Conservation (phyloP, 1,139 yeast species). For the Diutina neorugosa region DNA sequence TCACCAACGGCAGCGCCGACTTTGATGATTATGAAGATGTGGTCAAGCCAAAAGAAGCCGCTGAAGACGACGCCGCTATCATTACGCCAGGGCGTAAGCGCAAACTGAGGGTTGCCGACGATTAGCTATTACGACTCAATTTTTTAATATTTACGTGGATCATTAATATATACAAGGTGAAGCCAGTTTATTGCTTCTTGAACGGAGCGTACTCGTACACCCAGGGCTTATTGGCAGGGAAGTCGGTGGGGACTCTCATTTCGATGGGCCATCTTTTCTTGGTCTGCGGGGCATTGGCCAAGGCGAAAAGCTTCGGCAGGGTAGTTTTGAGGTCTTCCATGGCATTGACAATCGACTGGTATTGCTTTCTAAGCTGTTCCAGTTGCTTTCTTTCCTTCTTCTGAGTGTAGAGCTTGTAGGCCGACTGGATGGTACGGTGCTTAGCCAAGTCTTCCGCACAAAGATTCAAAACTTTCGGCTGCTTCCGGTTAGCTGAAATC, state of each 20-base stretch:
- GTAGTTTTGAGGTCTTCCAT: constrained; percentile 53
- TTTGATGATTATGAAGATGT: constrained; percentile 2
- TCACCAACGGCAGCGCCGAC: background rate
- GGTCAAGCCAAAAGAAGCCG: background rate
- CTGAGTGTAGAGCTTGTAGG: constrained; percentile 62
- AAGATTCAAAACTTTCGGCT: constrained; percentile 68
- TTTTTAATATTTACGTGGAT: background rate
- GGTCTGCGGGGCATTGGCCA: constrained; percentile 35
- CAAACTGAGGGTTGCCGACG: background rate
- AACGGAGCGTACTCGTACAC: constrained; percentile 38
- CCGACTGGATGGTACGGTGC: constrained; percentile 72
- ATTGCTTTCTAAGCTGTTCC: constrained; percentile 47
- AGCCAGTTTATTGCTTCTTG: background rate
- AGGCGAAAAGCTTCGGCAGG: constrained; percentile 37
- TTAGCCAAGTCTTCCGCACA: constrained; percentile 75
- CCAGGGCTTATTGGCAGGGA: constrained; percentile 84
- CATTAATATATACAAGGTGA: constrained; percentile 3
- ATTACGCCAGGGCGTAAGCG: background rate
- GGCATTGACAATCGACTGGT: constrained; percentile 54
- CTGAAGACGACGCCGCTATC: background rate
- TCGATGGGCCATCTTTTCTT: constrained; percentile 57
- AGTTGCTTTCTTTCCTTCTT: constrained; percentile 32
- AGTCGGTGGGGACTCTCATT: constrained; percentile 79
- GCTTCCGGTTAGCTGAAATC: constrained; percentile 75
- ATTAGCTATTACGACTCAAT: background rate